phyloP scores from a whole-genome alignment of 1,139 yeast genomes.

The Trichomonascaceae sp. region DNA sequence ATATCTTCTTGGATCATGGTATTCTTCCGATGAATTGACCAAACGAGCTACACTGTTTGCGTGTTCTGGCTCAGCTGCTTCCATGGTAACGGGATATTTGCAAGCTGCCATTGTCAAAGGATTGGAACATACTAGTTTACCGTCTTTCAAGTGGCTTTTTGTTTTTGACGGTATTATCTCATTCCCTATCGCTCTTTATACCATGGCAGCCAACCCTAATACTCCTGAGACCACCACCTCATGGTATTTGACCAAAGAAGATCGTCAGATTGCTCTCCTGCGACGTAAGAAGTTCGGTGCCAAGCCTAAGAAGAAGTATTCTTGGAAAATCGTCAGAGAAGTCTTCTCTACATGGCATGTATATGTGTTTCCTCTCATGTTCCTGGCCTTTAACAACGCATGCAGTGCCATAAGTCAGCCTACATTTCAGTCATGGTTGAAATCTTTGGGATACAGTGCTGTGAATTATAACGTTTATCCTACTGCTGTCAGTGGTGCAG shows the following conservation, averaged over 20 bases:
- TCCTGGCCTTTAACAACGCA: slow-evolving; percentile 46
- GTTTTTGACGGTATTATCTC: slow-evolving; percentile 45
- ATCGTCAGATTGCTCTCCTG: slow-evolving; percentile 34
- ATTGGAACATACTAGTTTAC: slow-evolving; percentile 31
- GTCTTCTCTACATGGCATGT: slow-evolving; percentile 48
- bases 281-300: slow-evolving; percentile 44
- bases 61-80: slow-evolving; percentile 40
- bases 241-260: slow-evolving; percentile 35
- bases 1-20: slow-evolving; percentile 46
- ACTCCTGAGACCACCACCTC: slow-evolving; percentile 40
- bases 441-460: slow-evolving; percentile 6
- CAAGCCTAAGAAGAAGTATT: slow-evolving; percentile 14
- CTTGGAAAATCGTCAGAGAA: slow-evolving; percentile 38
- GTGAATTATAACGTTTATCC: slow-evolving; percentile 10
- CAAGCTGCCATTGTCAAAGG: slow-evolving; percentile 38
- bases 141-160: slow-evolving; percentile 46
- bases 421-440: slow-evolving; percentile 9
- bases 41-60: slow-evolving; percentile 47
- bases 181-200: slow-evolving; percentile 42
- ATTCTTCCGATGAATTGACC: slow-evolving; percentile 39
- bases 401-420: slow-evolving; percentile 36
- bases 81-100: slow-evolving; percentile 43
- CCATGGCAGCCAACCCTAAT: slow-evolving; percentile 40
- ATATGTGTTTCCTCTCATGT: slow-evolving; percentile 44
- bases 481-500: slow-evolving; percentile 27